Conservation (phyloP, 164 flowering plant species). For the Berberis thunbergii region DNA sequence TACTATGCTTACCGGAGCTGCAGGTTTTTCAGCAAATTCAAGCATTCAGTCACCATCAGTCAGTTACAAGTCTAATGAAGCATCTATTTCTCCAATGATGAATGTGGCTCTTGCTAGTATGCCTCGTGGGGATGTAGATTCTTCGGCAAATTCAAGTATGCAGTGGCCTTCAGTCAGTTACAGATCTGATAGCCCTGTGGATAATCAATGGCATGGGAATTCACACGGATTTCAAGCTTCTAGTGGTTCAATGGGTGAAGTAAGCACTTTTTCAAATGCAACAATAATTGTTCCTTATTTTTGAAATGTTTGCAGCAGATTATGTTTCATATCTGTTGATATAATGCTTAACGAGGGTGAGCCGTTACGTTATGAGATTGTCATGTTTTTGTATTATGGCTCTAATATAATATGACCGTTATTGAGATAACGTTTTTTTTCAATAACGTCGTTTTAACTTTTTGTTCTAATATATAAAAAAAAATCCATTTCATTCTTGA, state of each 20-base stretch:
- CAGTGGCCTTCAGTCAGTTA: constrained; percentile 35
- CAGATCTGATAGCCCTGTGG: constrained; percentile 17
- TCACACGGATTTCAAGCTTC: constrained; percentile 23
- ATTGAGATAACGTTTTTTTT: too few relatives aligned
- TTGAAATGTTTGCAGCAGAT: background rate
- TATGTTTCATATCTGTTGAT: background rate
- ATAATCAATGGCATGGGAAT: constrained; percentile 33
- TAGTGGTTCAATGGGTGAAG: constrained; percentile 25
- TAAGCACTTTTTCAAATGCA: constrained; percentile 13
- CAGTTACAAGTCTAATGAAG: constrained; percentile 10
- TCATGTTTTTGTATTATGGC: background rate
- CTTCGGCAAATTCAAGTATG: constrained; percentile 19
- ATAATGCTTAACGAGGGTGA: too few relatives aligned
- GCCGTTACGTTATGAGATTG: background rate
- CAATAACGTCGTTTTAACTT: too few relatives aligned
- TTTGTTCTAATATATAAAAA: too few relatives aligned
- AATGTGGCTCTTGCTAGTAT: constrained; percentile 9
- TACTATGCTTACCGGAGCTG: constrained; percentile 14
- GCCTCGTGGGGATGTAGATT: constrained; percentile 7
- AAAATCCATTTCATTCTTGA: too few relatives aligned
- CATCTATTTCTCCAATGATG: constrained; percentile 4
- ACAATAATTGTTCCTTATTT: background rate
- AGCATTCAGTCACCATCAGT: constrained; percentile 31
- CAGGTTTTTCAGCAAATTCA: constrained; percentile 20
- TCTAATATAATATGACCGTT: too few relatives aligned